Percentiles rank a stretch among this genome's conserved stretches.
Evolutionary conservation across 2,329 filamentous ascomycete species (phyloP).

Genomic region (Anisogramma anomala): DNA sequence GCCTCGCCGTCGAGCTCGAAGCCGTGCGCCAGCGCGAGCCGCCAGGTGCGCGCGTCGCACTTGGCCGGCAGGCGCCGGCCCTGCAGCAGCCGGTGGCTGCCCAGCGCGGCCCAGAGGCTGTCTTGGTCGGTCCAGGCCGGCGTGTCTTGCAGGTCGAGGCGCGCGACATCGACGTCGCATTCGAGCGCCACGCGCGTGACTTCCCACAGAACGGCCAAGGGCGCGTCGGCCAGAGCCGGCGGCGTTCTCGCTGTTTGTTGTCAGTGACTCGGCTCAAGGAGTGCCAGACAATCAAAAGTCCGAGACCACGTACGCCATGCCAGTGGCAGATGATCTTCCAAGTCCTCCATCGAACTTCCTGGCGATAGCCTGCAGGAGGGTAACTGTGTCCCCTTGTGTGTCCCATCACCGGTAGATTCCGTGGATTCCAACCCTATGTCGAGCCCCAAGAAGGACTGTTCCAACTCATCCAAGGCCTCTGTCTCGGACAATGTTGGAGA

Average conservation of each 20-base stretch:
- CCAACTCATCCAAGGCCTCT: conserved; percentile 1
- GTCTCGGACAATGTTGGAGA: conserved; percentile 11
- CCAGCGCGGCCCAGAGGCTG: conserved; percentile 24
- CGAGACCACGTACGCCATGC: conserved; percentile 6
- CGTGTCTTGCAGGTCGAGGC: conserved; percentile 27
- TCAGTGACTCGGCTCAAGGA: too few relatives aligned
- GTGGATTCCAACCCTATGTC: too few relatives aligned
- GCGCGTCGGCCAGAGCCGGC: conserved; percentile 28
- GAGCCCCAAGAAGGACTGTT: too few relatives aligned
- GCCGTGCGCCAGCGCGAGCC: conserved; percentile 23
- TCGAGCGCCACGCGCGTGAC: conserved; percentile 36
- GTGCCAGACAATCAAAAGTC: background rate
- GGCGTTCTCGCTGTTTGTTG: conserved; percentile 27
- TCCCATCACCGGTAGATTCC: too few relatives aligned
- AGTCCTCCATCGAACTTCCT: too few relatives aligned
- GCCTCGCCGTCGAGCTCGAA: conserved; percentile 3
- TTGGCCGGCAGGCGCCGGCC: conserved; percentile 37
- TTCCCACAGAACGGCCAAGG: conserved; percentile 42
- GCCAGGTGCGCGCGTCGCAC: conserved; percentile 35
- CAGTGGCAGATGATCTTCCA: conserved; percentile 1
- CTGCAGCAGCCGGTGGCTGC: conserved; percentile 23
- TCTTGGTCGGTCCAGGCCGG: conserved; percentile 32
- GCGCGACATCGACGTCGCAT: conserved; percentile 31
- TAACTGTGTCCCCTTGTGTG: too few relatives aligned
- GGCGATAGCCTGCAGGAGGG: too few relatives aligned